Evolutionary conservation across 495 filamentous ascomycete genomes (phyloP).

Genomic region (Penicillium manginii): DNA sequence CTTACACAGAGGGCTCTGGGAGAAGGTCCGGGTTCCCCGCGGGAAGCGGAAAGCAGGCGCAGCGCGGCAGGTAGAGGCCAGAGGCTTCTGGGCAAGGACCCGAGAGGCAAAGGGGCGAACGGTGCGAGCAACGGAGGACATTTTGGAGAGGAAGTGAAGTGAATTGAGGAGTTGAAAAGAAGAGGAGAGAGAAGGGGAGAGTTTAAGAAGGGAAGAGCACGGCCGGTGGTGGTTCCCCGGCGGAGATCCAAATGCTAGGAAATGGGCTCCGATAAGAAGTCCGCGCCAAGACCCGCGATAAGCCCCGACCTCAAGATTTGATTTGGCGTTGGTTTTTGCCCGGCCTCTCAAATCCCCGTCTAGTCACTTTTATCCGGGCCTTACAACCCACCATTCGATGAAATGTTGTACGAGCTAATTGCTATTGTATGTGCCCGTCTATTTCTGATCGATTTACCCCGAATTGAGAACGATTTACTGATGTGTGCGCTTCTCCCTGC

Average conservation of each 20-base stretch:
- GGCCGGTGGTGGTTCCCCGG: conserved; percentile 31
- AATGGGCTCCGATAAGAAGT: conserved; percentile 24
- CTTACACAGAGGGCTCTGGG: conserved; percentile 51
- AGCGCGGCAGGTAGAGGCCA: conserved; percentile 38
- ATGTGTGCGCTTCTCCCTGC: conserved; percentile 15
- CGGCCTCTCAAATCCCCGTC: conserved; percentile 17
- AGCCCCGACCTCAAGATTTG: conserved; percentile 22
- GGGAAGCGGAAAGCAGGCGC: conserved; percentile 52
- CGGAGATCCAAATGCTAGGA: conserved; percentile 20
- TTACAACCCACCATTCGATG: conserved; percentile 27
- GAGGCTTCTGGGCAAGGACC: conserved; percentile 48
- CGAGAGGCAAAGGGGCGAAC: conserved; percentile 49
- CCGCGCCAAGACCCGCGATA: conserved; percentile 37
- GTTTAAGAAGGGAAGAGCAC: conserved; percentile 34
- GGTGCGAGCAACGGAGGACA: conserved; percentile 45
- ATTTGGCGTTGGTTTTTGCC: too few species aligned
- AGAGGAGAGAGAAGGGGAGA: conserved; percentile 27
- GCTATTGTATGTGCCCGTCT: conserved; percentile 71
- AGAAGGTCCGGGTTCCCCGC: conserved; percentile 56
- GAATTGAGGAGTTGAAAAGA: conserved; percentile 25
- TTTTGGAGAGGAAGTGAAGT: conserved; percentile 27
- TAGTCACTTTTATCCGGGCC: conserved; percentile 17
- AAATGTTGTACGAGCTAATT: conserved; percentile 97
- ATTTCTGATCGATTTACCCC: background rate
- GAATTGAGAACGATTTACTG: conserved; percentile 8